Evolutionary conservation across 768 basidiomycete genomes (phyloP), one percentile per base, ranked within the genome.

Genomic region (Pisolithus tinctorius): DNA sequence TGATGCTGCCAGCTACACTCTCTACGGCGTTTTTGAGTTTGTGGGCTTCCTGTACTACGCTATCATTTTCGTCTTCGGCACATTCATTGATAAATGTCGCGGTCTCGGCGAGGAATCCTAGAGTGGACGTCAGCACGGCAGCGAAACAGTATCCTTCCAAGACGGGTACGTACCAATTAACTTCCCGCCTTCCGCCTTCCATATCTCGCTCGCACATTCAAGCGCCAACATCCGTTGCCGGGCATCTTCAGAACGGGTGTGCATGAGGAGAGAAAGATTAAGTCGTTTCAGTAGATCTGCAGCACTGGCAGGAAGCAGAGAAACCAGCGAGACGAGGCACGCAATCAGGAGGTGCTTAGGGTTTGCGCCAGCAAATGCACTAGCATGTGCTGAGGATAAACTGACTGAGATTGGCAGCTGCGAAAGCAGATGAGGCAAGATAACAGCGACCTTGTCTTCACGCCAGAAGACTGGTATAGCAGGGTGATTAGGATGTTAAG

Each of bases 51-150:
- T 72, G 75, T 4, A 91, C 86, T 14, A 94, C 89, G 52, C 75
- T 75, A 56, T 91, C 88, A 63, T 92, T 84, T 57, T 93, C 93
- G 61, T 95, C 92, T 68, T 93, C 90, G 4, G 82, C 80, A 61
- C 84, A 88, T 66, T 95, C 93, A 4, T 83, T 82, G 49, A 95
- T 84, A 70, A 95, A 93, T 26, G 88, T 84, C 16, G 87, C 74
- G 27, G 91, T 87, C 64, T 95, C 93, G 9, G 82, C 73, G 14
- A 79, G 83, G 59, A 90, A 87, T 10, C 84, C 89, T 89, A 58
- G 14, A 48, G 20, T 48, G 52, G 36, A 34, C 36, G 40, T 46
- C 37, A 36, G 17, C 47, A 45, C 29, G 41, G 10, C 27, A 47
- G 42, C 17, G 2, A 4, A 30, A 41, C 8, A 23, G 36, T 25